Evolutionary conservation across 2,329 filamentous ascomycete genomes (phyloP).

Genomic region (Zalaria sp.): DNA sequence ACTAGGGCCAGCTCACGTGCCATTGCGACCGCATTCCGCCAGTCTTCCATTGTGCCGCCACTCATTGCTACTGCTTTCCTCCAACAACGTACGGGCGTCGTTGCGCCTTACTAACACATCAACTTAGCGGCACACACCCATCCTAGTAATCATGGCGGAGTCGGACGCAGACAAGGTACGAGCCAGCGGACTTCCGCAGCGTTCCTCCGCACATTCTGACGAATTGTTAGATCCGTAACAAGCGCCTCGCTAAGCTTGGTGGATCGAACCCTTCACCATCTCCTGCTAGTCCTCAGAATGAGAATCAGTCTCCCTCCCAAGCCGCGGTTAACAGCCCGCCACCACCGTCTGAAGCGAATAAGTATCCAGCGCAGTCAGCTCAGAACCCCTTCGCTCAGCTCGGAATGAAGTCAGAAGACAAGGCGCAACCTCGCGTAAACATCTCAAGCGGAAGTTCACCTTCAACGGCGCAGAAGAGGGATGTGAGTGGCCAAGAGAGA

Average conservation of each 20-base stretch:
- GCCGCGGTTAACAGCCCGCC: conserved; percentile 5
- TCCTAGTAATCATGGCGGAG: conserved; percentile 7
- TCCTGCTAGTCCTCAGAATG: conserved; percentile 6
- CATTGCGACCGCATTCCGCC: too few species aligned
- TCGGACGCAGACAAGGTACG: conserved; percentile 35
- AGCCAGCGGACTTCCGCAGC: conserved; percentile 3
- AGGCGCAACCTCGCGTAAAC: conserved; percentile 19
- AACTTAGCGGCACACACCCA: not conserved
- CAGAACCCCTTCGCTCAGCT: conserved; percentile 14
- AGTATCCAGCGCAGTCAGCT: not conserved
- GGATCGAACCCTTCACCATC: conserved; percentile 14
- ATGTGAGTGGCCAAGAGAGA: conserved; percentile 19
- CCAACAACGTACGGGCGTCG: too few species aligned
- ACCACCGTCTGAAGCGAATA: conserved; percentile 1
- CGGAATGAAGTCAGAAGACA: conserved; percentile 18
- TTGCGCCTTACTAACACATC: too few species aligned
- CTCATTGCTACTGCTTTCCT: too few species aligned
- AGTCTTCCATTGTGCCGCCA: too few species aligned
- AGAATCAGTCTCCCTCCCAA: conserved; percentile 4
- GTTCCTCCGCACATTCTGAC: not conserved
- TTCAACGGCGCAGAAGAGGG: conserved; percentile 20
- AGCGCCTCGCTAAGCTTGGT: conserved; percentile 50
- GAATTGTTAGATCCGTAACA: conserved; percentile 46
- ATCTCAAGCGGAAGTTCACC: conserved; percentile 12
- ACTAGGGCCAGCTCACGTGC: too few species aligned